Base-by-base conservation (phyloP, 306 rosid species). In the Fagus sylvatica region DNA sequence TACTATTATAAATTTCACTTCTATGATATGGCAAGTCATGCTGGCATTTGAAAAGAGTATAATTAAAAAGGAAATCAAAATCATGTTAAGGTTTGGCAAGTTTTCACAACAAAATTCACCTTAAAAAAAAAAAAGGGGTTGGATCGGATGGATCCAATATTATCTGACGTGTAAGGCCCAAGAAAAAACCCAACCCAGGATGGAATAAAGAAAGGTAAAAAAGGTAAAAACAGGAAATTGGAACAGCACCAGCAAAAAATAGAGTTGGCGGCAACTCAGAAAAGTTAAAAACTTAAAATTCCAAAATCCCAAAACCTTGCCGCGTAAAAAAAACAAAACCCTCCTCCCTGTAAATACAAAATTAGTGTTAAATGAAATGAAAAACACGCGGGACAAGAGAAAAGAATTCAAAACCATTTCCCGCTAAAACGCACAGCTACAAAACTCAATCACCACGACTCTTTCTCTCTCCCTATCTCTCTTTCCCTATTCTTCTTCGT, bases 401-500 rank as follows among this genome's bases (percentile, higher is more conserved):
- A 3, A 54, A 46, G 2, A 3, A 60, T 16, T n/a, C 37, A 40
- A 54, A 1, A 7, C n/a, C 49, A 12, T 73, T 43, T 70, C 84
- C 84, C 90, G 86, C 86, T 74, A 28, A 59, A 59, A 34, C 1
- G 4, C 32, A 48, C 78, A 1, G 0, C 49, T 78, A 83, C 87
- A 83, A 78, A 78, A 71, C 30, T 1, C 15, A 9, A 59, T 62
- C 32, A 1, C 75, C 81, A 76, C 36, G 5, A 12, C 28, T 15
- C 64, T 19, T 2, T 3, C 10, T 17, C 2, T 1, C 13, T 43
- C 49, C 48, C 48, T 42, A 42, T 42, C 48, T 42, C 48, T 42
- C 48, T 12, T 9, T 46, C 32, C 28, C n/a, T 34, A 10, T 32
- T 5, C 41, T 10, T 32, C 43, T 41, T 2, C 4, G 1, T 8